phyloP scores from a whole-genome alignment of 2,329 filamentous ascomycete species.

The Scolecobasidium constrictum region DNA sequence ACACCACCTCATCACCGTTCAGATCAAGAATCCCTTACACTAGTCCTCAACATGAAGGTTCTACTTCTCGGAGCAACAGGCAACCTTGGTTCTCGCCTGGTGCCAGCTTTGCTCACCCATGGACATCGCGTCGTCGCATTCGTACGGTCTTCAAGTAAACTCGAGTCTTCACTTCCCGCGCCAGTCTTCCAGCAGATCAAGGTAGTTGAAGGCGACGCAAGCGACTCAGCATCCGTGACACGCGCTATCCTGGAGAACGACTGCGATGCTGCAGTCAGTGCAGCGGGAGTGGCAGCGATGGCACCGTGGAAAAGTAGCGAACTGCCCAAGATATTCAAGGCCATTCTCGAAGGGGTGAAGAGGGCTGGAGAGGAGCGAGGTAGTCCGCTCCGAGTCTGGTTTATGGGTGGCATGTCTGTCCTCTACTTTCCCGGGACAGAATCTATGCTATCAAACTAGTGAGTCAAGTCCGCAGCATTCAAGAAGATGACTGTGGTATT shows the following conservation, averaged over 20 bases:
- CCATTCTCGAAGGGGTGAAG: slow-evolving; percentile 23
- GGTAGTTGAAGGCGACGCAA: slow-evolving; percentile 29
- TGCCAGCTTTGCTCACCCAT: slow-evolving; percentile 25
- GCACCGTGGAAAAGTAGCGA: slow-evolving; percentile 26
- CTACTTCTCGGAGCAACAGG: slow-evolving; percentile 30
- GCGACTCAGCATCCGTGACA: slow-evolving; percentile 22
- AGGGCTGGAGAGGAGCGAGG: slow-evolving; percentile 23
- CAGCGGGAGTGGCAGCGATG: slow-evolving; percentile 28
- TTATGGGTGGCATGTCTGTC: slow-evolving; percentile 25
- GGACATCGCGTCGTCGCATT: slow-evolving; percentile 27
- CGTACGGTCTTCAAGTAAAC: slow-evolving; percentile 29
- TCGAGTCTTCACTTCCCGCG: slow-evolving; percentile 23
- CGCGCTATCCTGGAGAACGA: slow-evolving; percentile 23
- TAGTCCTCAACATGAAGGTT: slow-evolving; percentile 28
- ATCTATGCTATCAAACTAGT: slow-evolving; percentile 23
- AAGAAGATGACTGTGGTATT: slow-evolving; percentile 8
- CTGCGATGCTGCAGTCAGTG: slow-evolving; percentile 30
- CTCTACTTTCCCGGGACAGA: slow-evolving; percentile 26
- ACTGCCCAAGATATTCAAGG: slow-evolving; percentile 25
- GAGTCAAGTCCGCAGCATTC: slow-evolving; percentile 13
- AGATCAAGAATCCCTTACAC: not conserved
- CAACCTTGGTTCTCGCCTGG: slow-evolving; percentile 26
- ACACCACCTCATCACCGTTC: no score
- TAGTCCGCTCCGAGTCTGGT: slow-evolving; percentile 27
- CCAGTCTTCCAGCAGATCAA: slow-evolving; percentile 20